A percentile compares a stretch with the other conserved stretches of the same genome.
These are phyloP conservation scores for Psilocybe cyanescens DNA, from an alignment of 768 basidiomycete species.

Conservation along the genomic window DNA sequence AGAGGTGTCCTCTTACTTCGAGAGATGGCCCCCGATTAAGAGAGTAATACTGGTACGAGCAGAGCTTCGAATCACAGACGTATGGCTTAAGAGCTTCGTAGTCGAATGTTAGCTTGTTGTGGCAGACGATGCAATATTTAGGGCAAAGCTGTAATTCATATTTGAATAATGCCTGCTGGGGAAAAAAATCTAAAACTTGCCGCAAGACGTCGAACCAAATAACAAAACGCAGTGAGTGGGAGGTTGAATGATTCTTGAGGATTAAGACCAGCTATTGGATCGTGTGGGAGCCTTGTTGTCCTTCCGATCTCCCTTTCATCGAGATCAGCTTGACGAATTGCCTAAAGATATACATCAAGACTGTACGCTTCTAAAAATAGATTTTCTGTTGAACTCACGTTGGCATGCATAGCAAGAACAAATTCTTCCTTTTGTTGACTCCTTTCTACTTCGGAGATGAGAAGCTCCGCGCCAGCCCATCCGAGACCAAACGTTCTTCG, in stretches of 20 bases:
- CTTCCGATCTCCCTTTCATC: constrained; percentile 42
- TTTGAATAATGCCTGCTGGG: neutral
- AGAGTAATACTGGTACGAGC: constrained; percentile 71
- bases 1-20: constrained; percentile 46
- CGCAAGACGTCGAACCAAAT: constrained; percentile 64
- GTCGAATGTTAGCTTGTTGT: constrained; percentile 53
- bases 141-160: constrained; percentile 55
- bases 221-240: constrained; percentile 64
- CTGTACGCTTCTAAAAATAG: neutral
- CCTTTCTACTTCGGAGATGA: constrained; percentile 49
- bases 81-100: constrained; percentile 74
- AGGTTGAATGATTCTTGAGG: constrained; percentile 52
- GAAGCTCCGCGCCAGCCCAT: constrained; percentile 71
- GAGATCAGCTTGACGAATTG: constrained; percentile 43
- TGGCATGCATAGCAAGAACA: constrained; percentile 34
- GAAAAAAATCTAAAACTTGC: constrained; percentile 36
- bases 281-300: constrained; percentile 54
- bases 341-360: constrained; percentile 24
- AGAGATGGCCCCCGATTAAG: constrained; percentile 69
- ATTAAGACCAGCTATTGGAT: constrained; percentile 47
- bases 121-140: constrained; percentile 77
- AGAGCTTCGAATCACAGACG: constrained; percentile 68
- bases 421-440: constrained; percentile 43
- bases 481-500: constrained; percentile 57
- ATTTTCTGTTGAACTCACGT: constrained; percentile 27